phyloP scores from a whole-genome alignment of 1,284 basidiomycete species.

The Moniliella sp. region DNA sequence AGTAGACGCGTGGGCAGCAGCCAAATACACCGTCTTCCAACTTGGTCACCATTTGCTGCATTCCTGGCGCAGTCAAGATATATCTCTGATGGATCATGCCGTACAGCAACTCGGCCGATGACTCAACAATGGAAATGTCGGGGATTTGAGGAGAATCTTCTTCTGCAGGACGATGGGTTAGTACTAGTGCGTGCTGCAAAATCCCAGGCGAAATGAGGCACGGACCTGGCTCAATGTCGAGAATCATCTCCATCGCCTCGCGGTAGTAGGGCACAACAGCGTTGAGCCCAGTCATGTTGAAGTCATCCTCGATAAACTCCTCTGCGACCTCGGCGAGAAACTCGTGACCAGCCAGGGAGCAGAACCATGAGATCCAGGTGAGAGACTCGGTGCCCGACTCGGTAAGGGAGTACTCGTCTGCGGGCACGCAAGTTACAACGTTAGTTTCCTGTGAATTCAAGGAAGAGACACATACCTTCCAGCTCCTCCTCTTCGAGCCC shows the following conservation, averaged over 20 bases:
- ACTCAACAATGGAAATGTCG: slow-evolving; percentile 89
- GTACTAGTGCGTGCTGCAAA: too few species aligned
- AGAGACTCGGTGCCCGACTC: slow-evolving; percentile 36
- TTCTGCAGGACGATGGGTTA: too few species aligned
- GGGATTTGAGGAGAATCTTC: slow-evolving; percentile 64
- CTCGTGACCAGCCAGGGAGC: slow-evolving; percentile 88
- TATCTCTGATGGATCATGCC: slow-evolving; percentile 92
- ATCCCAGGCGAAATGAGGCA: neutral
- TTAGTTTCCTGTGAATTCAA: too few species aligned
- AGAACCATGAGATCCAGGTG: slow-evolving; percentile 98
- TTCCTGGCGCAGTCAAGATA: slow-evolving; percentile 75
- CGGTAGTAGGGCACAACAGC: slow-evolving; percentile 93
- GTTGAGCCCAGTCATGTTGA: slow-evolving; percentile 89
- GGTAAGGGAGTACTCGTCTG: too few species aligned
- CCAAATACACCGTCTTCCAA: slow-evolving; percentile 84
- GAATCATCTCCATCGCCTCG: slow-evolving; percentile 99
- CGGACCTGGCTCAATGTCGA: slow-evolving; percentile 73
- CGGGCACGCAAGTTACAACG: too few species aligned
- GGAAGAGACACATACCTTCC: too few species aligned
- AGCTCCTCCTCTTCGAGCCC: too few species aligned
- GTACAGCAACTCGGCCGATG: slow-evolving; percentile 86
- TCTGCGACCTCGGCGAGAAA: slow-evolving; percentile 72
- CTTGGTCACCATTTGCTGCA: slow-evolving; percentile 86
- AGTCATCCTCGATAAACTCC: slow-evolving; percentile 98
- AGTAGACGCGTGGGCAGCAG: slow-evolving; percentile 83